phyloP scores from a whole-genome alignment of 495 filamentous ascomycete genomes.

The Neurospora hispaniola region DNA sequence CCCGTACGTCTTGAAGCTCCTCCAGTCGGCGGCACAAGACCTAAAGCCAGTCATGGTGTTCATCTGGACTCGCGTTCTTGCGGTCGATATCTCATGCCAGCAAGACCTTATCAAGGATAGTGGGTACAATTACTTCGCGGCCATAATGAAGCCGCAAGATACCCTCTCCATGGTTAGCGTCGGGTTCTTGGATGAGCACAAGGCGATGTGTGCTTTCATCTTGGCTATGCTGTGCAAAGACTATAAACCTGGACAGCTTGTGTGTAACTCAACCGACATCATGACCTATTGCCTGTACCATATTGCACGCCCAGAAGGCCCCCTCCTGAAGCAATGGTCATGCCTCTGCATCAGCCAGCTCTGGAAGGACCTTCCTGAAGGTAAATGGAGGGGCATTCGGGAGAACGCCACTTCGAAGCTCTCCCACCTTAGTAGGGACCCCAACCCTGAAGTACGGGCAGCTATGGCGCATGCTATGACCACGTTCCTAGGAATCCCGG shows the following conservation, averaged over 20 bases:
- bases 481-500: conserved; percentile 85
- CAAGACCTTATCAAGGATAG: conserved; percentile 90
- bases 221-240: conserved; percentile 92
- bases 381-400: conserved; percentile 87
- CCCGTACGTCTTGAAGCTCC: conserved; percentile 89
- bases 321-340: conserved; percentile 87
- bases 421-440: conserved; percentile 71
- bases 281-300: conserved; percentile 76
- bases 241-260: conserved; percentile 79
- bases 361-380: conserved; percentile 82
- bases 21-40: conserved; percentile 90
- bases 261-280: conserved; percentile 75
- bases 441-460: conserved; percentile 87
- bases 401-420: conserved; percentile 69
- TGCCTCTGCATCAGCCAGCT: conserved; percentile 93
- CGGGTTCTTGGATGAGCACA: conserved; percentile 78
- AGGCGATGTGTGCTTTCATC: conserved; percentile 98
- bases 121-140: conserved; percentile 91
- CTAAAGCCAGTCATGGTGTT: conserved; percentile 99
- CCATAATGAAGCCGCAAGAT: conserved; percentile 72
- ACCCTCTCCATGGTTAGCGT: conserved; percentile 77
- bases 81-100: conserved; percentile 89
- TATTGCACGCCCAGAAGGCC: conserved; percentile 74
- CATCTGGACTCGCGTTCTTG: conserved; percentile 95
- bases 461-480: conserved; percentile 89